Base-by-base conservation (phyloP, 441 rosid species). In the Aquilaria agallochum region DNA sequence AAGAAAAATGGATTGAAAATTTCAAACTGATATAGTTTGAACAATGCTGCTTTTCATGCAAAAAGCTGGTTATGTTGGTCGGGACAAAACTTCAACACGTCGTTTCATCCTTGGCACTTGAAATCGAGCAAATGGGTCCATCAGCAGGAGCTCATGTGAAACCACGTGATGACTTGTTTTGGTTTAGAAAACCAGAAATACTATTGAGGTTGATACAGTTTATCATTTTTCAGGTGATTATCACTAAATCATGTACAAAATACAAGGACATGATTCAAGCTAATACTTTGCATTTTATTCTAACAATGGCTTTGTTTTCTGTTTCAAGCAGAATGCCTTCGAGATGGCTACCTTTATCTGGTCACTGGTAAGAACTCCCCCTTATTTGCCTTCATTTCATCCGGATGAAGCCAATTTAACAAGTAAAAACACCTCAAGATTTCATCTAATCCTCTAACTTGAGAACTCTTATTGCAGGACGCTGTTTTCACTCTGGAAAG, bases 331-430 rank as follows among this genome's bases (percentile, higher is more conserved):
- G 99, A 94, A 94, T 83, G 95, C 97, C 34, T 94, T 94, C 31
- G 97, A 90, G 79, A 94, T 94, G 99, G 97, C 97, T 55, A 94
- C 96, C 59, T 91, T 91, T 64, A 74, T 91, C 64, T 93, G 98
- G 98, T 85, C 94, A 68, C 80, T 88, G 90, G 96, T 93, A 84
- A 81, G 82, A 50, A n/a, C 30, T 56, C 20, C 32, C 14, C 33
- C n/a, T 9, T 42, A 30, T 10, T 11, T 27, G 47, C 31, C 48
- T 61, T 50, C 49, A 32, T 33, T 34, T 34, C 33, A 15, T 33
- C 33, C 1, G 1, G 4, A 1, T 40, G 31, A n/a, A 20, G 33
- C 44, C 44, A 40, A 9, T 40, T 40, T 40, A 40, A 40, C 44
- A 40, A 2, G 9, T 40, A 40, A 20, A 20, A 20, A 20, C 27